Base-by-base conservation (phyloP, 495 filamentous ascomycete species). In the Parachaetomium inaequale region DNA sequence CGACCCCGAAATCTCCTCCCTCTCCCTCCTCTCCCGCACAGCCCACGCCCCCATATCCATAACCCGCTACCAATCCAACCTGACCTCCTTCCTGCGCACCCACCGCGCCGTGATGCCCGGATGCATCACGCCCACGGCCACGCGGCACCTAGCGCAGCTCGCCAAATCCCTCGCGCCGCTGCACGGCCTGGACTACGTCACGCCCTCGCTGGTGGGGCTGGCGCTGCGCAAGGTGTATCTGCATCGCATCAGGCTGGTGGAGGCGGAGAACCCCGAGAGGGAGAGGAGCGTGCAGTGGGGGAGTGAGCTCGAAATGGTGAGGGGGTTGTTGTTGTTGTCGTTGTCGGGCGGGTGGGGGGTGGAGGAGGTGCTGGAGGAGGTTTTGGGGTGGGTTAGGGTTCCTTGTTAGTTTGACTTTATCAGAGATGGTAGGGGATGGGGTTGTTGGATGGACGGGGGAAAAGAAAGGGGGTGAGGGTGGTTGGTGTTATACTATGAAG, bases 281-380 rank as follows among this genome's bases (percentile, higher is more conserved):
- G 94, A 99, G 75, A 76, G 92, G 45, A 97, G 92, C 69, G 80
- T 96, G 76, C 91, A 96, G 71, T 99, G 94, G 82, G 94, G 94
- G 4, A 96, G 93, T 71, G 86, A 95, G 56, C 40, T 87, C 4
- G 77, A 74, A 26, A 88, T 89, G 11, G 84, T 96, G 2, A 78
- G 81, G 49, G 77, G 78, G 32, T 61, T 90, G 59, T 67, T 98
- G n/a, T n/a, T n/a, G n/a, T n/a, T n/a, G n/a, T n/a, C n/a, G n/a
- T n/a, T n/a, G n/a, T n/a, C n/a, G 25, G 83, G 84, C 19, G 86
- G 85, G 21, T 75, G 94, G 8, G 86, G 82, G 14, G 80, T 86
- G 0, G 91, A 93, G 67, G 84, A 87, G 61, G 87, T 97, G 3
- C 79, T 98, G 43, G 91, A 96, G 55, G 90, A 95, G 59, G 91